phyloP scores from a whole-genome alignment of 495 filamentous ascomycete species.

The Talaromyces wortmannii region DNA sequence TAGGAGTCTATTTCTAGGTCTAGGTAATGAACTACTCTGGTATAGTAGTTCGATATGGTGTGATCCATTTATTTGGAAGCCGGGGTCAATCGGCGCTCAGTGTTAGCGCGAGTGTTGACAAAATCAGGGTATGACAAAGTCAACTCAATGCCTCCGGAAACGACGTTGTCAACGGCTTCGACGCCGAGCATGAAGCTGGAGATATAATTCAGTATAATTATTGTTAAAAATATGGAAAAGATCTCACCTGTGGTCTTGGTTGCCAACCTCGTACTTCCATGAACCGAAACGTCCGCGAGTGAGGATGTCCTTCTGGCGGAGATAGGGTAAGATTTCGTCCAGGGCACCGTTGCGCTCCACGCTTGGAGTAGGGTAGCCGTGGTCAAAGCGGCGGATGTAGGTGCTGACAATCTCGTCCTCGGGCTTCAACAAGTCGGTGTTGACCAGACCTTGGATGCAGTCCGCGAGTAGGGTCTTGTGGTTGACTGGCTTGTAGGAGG shows the following conservation, averaged over 20 bases:
- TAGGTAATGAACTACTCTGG: no score
- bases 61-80: no score
- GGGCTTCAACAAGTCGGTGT: slow-evolving; percentile 88
- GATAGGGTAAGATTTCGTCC: slow-evolving; percentile 82
- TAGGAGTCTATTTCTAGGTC: no score
- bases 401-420: slow-evolving; percentile 93
- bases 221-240: slow-evolving; percentile 43
- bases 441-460: slow-evolving; percentile 91
- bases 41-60: no score
- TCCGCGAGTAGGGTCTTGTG: slow-evolving; percentile 73
- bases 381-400: slow-evolving; percentile 97
- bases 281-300: slow-evolving; percentile 94
- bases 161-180: slow-evolving; percentile 93
- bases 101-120: slow-evolving; percentile 85
- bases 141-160: slow-evolving; percentile 88
- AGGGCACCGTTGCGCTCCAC: slow-evolving; percentile 93
- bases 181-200: slow-evolving; percentile 86
- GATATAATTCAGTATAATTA: neutral
- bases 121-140: slow-evolving; percentile 99
- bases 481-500: slow-evolving; percentile 88
- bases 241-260: slow-evolving; percentile 86
- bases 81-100: slow-evolving; percentile 63
- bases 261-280: slow-evolving; percentile 95
- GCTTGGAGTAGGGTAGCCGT: slow-evolving; percentile 93
- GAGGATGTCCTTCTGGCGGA: slow-evolving; percentile 84